phyloP scores from a whole-genome alignment of 169 alveolate genomes.

The Plasmodium billcollinsi region DNA sequence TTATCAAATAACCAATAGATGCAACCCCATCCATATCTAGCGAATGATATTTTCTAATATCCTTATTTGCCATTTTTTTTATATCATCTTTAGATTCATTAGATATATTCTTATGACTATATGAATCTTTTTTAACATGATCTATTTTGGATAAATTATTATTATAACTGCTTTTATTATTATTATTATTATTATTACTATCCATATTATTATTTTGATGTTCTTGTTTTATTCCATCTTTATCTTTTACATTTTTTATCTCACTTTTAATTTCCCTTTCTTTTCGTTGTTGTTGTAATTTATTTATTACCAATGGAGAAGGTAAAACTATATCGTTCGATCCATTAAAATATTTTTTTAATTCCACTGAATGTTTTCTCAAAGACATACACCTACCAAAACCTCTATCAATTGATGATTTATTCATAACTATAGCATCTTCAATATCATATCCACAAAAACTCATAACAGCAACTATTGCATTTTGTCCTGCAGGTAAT shows the following conservation, averaged over 20 bases:
- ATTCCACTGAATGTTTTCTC: slow-evolving; percentile 86
- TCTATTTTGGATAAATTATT: neutral
- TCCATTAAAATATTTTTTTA: slow-evolving; percentile 87
- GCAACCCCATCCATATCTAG: slow-evolving; percentile 96
- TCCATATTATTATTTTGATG: neutral
- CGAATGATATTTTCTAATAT: slow-evolving; percentile 71
- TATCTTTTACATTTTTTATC: slow-evolving; percentile 4
- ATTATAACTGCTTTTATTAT: neutral
- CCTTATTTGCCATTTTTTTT: slow-evolving; percentile 5
- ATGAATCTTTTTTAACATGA: neutral
- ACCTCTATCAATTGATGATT: slow-evolving; percentile 99
- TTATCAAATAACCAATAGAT: slow-evolving; percentile 92
- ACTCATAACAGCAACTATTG: slow-evolving; percentile 99
- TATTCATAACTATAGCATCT: slow-evolving; percentile 98
- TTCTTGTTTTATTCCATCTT: neutral
- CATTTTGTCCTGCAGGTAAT: slow-evolving; percentile 99
- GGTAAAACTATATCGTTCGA: slow-evolving; percentile 82
- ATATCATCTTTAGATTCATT: neutral
- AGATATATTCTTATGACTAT: neutral
- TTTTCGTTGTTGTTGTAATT: slow-evolving; percentile 52
- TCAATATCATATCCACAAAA: slow-evolving; percentile 99
- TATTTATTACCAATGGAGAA: slow-evolving; percentile 47
- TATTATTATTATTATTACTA: neutral
- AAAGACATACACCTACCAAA: slow-evolving; percentile 94
- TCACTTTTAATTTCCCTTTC: neutral